Base-by-base conservation (phyloP, 1,284 basidiomycete species). In the Erythrobasidium hasegawianum region DNA sequence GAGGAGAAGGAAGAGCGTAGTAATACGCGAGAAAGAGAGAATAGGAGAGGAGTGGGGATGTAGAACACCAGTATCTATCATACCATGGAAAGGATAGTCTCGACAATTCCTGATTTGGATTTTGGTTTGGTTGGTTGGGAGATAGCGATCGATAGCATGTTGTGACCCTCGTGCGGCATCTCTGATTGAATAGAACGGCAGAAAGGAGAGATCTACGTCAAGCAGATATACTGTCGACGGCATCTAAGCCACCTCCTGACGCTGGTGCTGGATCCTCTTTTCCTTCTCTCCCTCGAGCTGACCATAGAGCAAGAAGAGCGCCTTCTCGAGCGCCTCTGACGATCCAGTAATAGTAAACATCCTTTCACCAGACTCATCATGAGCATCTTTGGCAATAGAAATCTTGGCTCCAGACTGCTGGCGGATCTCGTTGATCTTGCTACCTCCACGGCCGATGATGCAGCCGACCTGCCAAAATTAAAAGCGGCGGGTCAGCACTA, bases 321-420 rank as follows among this genome's bases (percentile, higher is more conserved):
- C 95, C 80, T 94, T 93, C 81, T 96, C 94, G 76, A 76, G 68
- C 22, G 90, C 88, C 80, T 97, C 94, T 57, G 92, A 88, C 4
- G 93, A 94, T 67, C 95, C 95, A 68, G 97, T 85, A 76, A 98
- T 97, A 68, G 96, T 97, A 81, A 98, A 98, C 94, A 98, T 97
- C 73, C 95, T 84, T 81, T 98, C 95, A 73, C 95, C 95, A 57
- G 92, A 93, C 76, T 97, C 96, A 76, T 97, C 95, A 76, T 98
- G 95, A 22, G 95, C 92, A 57, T 91, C 89, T 81, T 98, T 98
- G 74, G 95, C 96, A 74, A 98, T 98, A 67, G 88, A 91, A 78
- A 98, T 98, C 80, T 93, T 90, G 72, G 90, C 94, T 52, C 95
- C 95, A 69, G 90, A 94, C 64, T 97, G 84, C 66, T 95, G 88